Evolutionary conservation across 2,329 filamentous ascomycete genomes (phyloP).

Genomic region (Aspergillus uvarum): DNA sequence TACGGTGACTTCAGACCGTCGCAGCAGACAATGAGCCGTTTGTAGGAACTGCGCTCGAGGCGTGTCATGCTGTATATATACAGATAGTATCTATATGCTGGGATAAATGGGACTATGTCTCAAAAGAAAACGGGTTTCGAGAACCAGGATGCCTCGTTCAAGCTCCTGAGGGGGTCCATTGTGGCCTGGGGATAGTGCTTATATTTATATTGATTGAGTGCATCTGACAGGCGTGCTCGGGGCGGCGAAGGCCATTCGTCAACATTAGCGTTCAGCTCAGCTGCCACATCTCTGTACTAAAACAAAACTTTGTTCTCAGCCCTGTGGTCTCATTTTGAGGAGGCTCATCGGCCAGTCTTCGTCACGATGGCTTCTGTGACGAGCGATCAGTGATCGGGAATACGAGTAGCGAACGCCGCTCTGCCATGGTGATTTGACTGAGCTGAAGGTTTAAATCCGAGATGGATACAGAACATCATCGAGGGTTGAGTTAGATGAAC

Average conservation of each 20-base stretch:
- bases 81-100: neutral
- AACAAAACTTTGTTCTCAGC: neutral
- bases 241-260: neutral
- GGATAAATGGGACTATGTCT: no score
- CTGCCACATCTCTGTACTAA: neutral
- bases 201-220: neutral
- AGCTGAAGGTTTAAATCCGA: neutral
- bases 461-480: neutral
- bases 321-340: neutral
- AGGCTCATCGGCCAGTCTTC: neutral
- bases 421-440: neutral
- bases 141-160: neutral
- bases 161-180: neutral
- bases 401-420: neutral
- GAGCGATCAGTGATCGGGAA: neutral
- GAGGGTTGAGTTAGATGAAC: neutral
- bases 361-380: neutral
- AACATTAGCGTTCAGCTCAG: neutral
- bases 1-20: constrained; percentile 24
- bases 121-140: neutral
- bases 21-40: constrained; percentile 38
- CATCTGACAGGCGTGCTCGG: neutral
- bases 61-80: neutral
- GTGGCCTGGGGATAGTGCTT: neutral
- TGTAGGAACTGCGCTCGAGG: constrained; percentile 8